Conservation (phyloP, 441 rosid species). For the Mallotus repandus region DNA sequence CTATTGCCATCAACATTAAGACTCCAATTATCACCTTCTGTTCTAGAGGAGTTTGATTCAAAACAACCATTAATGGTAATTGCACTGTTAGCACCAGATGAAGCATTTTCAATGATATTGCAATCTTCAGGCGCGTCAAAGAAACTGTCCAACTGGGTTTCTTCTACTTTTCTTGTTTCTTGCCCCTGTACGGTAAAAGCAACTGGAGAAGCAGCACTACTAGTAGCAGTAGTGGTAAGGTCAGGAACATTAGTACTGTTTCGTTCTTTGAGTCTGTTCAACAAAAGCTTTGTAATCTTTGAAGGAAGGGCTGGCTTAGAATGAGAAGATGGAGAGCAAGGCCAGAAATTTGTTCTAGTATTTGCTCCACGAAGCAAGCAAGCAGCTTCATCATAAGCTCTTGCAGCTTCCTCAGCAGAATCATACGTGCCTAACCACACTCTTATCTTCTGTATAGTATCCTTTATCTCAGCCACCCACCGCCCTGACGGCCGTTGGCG, state of each 20-base stretch:
- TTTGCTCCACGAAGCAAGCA: slow-evolving; percentile 54
- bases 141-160: slow-evolving; percentile 18
- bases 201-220: neutral
- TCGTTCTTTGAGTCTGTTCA: slow-evolving; percentile 37
- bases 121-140: slow-evolving; percentile 24
- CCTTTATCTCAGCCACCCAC: slow-evolving; percentile 60
- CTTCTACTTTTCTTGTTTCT: slow-evolving; percentile 16
- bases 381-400: slow-evolving; percentile 64
- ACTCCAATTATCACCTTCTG: slow-evolving; percentile 16
- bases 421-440: slow-evolving; percentile 57
- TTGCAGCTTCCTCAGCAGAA: slow-evolving; percentile 56
- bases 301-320: slow-evolving; percentile 40
- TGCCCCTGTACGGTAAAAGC: neutral
- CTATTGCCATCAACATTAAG: neutral
- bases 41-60: slow-evolving; percentile 13
- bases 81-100: slow-evolving; percentile 1
- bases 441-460: slow-evolving; percentile 49
- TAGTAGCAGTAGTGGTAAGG: neutral
- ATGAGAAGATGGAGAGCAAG: slow-evolving; percentile 27
- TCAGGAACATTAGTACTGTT: slow-evolving; percentile 6
- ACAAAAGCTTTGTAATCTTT: slow-evolving; percentile 36
- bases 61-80: slow-evolving; percentile 5
- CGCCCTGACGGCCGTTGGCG: slow-evolving; percentile 53
- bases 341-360: slow-evolving; percentile 52
- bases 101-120: slow-evolving; percentile 6